Conservation (phyloP, 73 alveolate genomes). For the Stentor coeruleus region DNA sequence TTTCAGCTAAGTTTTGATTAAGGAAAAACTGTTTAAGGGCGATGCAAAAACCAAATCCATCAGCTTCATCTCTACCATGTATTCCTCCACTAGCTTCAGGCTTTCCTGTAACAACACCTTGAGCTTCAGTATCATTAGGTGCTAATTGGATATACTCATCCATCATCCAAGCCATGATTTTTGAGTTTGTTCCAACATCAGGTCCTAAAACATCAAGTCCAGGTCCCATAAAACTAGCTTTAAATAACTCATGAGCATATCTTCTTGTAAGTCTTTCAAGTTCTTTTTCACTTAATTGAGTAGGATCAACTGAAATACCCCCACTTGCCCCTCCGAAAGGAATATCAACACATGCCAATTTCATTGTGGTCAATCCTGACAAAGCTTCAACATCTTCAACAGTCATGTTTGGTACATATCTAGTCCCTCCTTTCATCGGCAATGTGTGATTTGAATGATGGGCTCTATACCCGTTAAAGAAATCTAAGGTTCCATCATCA, state of each 20-base stretch:
- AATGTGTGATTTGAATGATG: constrained; percentile 50
- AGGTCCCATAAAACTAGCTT: constrained; percentile 61
- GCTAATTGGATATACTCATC: constrained; percentile 53
- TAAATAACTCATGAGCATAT: constrained; percentile 55
- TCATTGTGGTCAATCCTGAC: constrained; percentile 53
- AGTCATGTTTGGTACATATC: constrained; percentile 40
- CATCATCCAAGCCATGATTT: constrained; percentile 62
- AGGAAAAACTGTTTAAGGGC: constrained; percentile 32
- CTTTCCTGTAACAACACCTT: constrained; percentile 63
- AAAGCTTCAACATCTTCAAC: constrained; percentile 52
- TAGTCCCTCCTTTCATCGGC: constrained; percentile 65
- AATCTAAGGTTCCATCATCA: constrained; percentile 52
- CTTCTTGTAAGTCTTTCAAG: constrained; percentile 59
- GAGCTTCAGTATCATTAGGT: constrained; percentile 48
- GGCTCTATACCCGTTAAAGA: constrained; percentile 56
- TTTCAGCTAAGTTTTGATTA: constrained; percentile 31
- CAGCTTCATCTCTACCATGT: constrained; percentile 54
- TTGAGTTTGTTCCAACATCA: constrained; percentile 55
- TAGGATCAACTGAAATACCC: constrained; percentile 52
- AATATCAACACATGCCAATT: constrained; percentile 43
- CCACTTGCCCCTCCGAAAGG: constrained; percentile 78
- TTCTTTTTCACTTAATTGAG: constrained; percentile 45
- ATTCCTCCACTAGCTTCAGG: constrained; percentile 53
- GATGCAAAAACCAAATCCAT: constrained; percentile 46
- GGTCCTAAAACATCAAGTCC: constrained; percentile 59